Evolutionary conservation across 2,329 filamentous ascomycete genomes (phyloP).

Genomic region (Stagonosporopsis vannaccii): DNA sequence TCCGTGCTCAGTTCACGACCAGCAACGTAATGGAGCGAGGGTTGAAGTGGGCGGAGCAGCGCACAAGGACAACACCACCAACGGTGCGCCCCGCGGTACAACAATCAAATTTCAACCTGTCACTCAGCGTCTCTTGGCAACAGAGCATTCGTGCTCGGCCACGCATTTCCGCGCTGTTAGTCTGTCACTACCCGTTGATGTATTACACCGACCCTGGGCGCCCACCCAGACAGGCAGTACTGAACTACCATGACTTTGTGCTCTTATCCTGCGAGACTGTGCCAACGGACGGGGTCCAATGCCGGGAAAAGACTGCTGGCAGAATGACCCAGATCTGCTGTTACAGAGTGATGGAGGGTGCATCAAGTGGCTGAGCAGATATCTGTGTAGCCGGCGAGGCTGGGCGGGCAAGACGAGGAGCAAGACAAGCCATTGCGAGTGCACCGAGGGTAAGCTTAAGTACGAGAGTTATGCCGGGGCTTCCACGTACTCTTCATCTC

Average conservation of each 20-base stretch:
- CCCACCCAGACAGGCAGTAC: not conserved
- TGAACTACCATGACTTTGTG: not conserved
- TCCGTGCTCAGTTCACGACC: not conserved
- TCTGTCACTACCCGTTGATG: conserved; percentile 8
- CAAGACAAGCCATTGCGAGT: not conserved
- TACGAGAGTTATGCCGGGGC: not conserved
- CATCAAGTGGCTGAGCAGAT: not conserved
- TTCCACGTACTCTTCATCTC: too few relatives aligned
- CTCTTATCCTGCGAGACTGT: not conserved
- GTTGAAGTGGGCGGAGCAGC: not conserved
- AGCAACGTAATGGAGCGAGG: not conserved
- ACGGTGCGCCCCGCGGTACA: not conserved
- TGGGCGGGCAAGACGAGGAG: not conserved
- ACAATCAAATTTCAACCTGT: not conserved
- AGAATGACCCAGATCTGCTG: not conserved
- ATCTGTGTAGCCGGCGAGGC: not conserved
- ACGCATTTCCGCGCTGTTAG: not conserved
- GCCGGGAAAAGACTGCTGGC: not conserved
- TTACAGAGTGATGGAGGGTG: not conserved
- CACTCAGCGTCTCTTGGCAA: not conserved
- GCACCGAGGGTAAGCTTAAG: not conserved
- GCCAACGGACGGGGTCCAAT: not conserved
- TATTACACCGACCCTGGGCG: not conserved
- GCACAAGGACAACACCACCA: not conserved
- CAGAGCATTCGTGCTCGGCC: not conserved